A percentile compares a stretch with the other conserved stretches of the same genome.
These are phyloP conservation scores for Vitis riparia DNA, from an alignment of 164 flowering plant genomes.

Conservation along the genomic window DNA sequence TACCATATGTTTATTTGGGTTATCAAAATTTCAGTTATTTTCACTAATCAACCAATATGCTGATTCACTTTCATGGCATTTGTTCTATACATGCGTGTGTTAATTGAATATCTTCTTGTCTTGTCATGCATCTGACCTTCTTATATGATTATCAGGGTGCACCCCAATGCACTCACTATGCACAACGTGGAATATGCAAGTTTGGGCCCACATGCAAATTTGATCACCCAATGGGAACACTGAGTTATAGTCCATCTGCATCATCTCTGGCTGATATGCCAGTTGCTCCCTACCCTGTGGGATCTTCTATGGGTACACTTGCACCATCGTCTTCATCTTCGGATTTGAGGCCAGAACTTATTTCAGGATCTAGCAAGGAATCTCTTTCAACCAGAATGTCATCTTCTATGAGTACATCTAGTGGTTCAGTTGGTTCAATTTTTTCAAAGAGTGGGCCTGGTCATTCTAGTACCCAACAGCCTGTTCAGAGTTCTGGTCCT, in stretches of 20 bases:
- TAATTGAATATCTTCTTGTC: background rate
- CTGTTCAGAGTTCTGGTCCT: constrained; percentile 43
- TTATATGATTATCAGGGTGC: constrained; percentile 58
- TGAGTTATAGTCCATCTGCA: constrained; percentile 92
- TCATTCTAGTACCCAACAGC: constrained; percentile 36
- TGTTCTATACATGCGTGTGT: background rate
- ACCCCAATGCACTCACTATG: constrained; percentile 64
- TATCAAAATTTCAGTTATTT: no score
- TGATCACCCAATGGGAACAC: constrained; percentile 74
- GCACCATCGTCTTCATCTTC: constrained; percentile 90
- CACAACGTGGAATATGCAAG: constrained; percentile 84
- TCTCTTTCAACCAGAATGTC: constrained; percentile 44
- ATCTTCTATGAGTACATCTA: constrained; percentile 52
- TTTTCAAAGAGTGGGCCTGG: constrained; percentile 46
- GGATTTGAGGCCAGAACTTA: constrained; percentile 59
- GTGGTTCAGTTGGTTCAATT: constrained; percentile 63
- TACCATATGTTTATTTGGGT: no score
- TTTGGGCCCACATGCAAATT: constrained; percentile 85
- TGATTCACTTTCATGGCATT: background rate
- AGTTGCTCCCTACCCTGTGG: constrained; percentile 92
- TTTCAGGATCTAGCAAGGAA: constrained; percentile 55
- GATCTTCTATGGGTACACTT: constrained; percentile 69
- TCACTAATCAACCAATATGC: no score
- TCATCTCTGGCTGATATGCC: constrained; percentile 94
- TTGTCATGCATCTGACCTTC: constrained; percentile 11